Percentiles rank a stretch among this genome's conserved stretches.
These are phyloP conservation scores for Linum lewisii DNA, from an alignment of 345 rosid species.

Conservation along the genomic window DNA sequence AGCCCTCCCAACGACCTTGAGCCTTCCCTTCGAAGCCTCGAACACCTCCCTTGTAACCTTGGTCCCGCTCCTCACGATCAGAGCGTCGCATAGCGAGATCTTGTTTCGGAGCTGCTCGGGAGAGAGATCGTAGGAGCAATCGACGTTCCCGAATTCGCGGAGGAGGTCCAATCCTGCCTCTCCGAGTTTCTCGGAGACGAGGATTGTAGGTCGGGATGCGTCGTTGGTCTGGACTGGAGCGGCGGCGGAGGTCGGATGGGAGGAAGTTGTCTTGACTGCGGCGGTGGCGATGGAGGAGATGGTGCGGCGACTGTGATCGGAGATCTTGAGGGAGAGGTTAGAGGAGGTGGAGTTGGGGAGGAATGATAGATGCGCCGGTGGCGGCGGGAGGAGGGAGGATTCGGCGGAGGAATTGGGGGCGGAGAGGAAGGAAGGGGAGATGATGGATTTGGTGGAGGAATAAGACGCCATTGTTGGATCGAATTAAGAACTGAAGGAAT, in stretches of 20 bases:
- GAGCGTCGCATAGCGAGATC: conserved; percentile 3
- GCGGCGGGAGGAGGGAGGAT: background rate
- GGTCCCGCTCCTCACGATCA: conserved; percentile 5
- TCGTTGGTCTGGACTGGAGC: background rate
- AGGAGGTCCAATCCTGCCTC: background rate
- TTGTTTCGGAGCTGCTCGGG: background rate
- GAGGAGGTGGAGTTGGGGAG: background rate
- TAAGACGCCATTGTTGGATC: background rate
- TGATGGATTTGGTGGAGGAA: background rate
- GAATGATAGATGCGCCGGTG: background rate
- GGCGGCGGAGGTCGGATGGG: background rate
- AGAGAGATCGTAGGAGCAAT: background rate
- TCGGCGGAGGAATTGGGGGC: background rate
- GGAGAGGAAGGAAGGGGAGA: background rate
- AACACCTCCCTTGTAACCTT: conserved; percentile 1
- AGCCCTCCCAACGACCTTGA: conserved; percentile 3
- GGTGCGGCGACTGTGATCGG: background rate
- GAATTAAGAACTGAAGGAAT: no score
- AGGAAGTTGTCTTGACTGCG: background rate
- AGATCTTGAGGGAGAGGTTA: background rate
- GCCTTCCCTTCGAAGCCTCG: conserved; percentile 2
- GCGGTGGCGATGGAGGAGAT: background rate
- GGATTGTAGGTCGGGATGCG: background rate
- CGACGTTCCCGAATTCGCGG: conserved; percentile 1
- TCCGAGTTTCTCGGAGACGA: conserved; percentile 4